Conservation (phyloP, 1,139 yeast genomes). For the Pichia sp. region DNA sequence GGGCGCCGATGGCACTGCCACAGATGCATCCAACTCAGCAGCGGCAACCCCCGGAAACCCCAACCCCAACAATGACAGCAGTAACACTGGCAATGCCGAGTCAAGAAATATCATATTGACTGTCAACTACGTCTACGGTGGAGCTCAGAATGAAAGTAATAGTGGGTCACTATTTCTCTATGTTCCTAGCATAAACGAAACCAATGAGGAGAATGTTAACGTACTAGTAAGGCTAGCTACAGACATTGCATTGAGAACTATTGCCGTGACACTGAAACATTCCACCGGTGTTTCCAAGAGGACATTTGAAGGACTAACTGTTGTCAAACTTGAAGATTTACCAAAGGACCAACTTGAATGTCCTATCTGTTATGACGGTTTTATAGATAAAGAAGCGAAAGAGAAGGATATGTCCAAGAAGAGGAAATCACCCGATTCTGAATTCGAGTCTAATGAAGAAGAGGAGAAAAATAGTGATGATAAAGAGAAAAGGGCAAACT, state of each 20-base stretch:
- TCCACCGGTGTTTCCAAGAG: slow-evolving; percentile 45
- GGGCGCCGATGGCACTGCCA: not conserved
- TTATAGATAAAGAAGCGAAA: slow-evolving; percentile 25
- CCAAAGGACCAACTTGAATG: slow-evolving; percentile 36
- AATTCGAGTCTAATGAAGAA: slow-evolving; percentile 6
- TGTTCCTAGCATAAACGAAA: slow-evolving; percentile 55
- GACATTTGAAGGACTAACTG: slow-evolving; percentile 40
- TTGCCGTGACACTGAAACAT: slow-evolving; percentile 38
- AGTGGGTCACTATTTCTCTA: slow-evolving; percentile 50
- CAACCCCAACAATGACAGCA: not conserved
- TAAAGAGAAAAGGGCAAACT: slow-evolving; percentile 3
- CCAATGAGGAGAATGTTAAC: slow-evolving; percentile 46
- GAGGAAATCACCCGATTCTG: slow-evolving; percentile 13
- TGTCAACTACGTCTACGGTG: slow-evolving; percentile 32
- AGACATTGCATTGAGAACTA: slow-evolving; percentile 59
- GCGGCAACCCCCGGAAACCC: slow-evolving; percentile 1
- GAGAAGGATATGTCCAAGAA: slow-evolving; percentile 14
- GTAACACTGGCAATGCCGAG: slow-evolving; percentile 11
- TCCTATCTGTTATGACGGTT: slow-evolving; percentile 64
- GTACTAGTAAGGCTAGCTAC: slow-evolving; percentile 61
- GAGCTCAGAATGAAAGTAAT: slow-evolving; percentile 13
- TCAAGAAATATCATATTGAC: slow-evolving; percentile 32
- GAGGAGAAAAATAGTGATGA: slow-evolving; percentile 15
- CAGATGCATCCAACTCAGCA: slow-evolving; percentile 1
- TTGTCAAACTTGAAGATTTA: slow-evolving; percentile 28